Percentiles rank a stretch among this genome's conserved stretches.
Evolutionary conservation across 2,329 filamentous ascomycete species (phyloP).

Genomic region (Epichloe festucae): DNA sequence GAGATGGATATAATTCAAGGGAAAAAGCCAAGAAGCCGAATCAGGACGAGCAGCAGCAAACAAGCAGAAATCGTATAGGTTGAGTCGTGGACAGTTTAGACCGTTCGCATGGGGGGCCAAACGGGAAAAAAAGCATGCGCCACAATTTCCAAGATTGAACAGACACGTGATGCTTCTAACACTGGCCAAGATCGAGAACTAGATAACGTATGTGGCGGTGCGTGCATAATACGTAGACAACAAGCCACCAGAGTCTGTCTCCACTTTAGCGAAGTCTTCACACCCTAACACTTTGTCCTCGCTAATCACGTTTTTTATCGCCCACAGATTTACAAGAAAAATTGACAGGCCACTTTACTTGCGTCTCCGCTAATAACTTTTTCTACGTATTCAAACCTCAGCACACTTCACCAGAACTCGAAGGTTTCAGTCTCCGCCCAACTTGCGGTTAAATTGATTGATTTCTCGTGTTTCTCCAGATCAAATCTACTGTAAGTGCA

Average conservation of each 20-base stretch:
- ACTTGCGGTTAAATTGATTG: constrained; percentile 99
- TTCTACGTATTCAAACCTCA: constrained; percentile 11
- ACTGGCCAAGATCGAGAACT: not conserved
- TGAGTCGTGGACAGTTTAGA: not conserved
- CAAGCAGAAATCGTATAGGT: not conserved
- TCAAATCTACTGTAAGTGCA: constrained; percentile 22
- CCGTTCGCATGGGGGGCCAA: not conserved
- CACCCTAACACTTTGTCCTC: constrained; percentile 15
- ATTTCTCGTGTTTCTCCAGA: constrained; percentile 65
- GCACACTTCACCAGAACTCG: constrained; percentile 54
- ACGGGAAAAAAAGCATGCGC: not conserved
- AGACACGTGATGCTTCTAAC: not conserved
- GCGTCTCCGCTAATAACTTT: constrained; percentile 16
- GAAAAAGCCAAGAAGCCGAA: not conserved
- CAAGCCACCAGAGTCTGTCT: not conserved
- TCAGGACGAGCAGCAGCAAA: not conserved
- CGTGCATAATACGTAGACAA: not conserved
- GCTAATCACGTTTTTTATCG: constrained; percentile 16
- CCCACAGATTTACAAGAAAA: constrained; percentile 20
- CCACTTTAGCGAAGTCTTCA: not conserved
- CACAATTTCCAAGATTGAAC: not conserved
- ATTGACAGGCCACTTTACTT: constrained; percentile 15
- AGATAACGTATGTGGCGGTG: constrained; percentile 4
- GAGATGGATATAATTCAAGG: not conserved
- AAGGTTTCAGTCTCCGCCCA: constrained; percentile 99